phyloP scores from a whole-genome alignment of 2,329 filamentous ascomycete species.

The Metarhizium album region DNA sequence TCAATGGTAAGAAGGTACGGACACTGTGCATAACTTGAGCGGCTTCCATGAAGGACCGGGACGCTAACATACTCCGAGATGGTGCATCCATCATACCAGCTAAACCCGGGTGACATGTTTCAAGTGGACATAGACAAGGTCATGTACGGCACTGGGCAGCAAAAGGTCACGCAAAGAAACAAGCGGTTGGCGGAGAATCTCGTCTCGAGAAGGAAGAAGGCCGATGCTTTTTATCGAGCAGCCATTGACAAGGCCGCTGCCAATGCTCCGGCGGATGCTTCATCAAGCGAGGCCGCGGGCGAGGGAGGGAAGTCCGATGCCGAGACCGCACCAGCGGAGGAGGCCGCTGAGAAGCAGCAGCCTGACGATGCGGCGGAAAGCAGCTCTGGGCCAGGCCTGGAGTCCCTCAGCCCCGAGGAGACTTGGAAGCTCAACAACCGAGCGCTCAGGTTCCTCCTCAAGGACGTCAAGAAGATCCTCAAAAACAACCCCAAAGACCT shows the following conservation, averaged over 20 bases:
- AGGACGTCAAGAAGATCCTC: constrained; percentile 22
- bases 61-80: constrained; percentile 47
- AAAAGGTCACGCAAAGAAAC: constrained; percentile 38
- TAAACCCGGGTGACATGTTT: constrained; percentile 98
- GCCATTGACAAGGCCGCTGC: constrained; percentile 9
- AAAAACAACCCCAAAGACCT: constrained; percentile 38
- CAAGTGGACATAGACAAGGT: constrained; percentile 86
- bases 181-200: constrained; percentile 16
- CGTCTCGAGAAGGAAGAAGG: constrained; percentile 16
- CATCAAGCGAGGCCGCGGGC: constrained; percentile 13
- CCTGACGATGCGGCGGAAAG: neutral
- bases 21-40: neutral
- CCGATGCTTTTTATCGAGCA: constrained; percentile 14
- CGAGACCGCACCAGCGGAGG: neutral
- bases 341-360: neutral
- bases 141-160: constrained; percentile 72
- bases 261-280: neutral
- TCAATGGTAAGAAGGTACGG: constrained; percentile 87
- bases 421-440: constrained; percentile 15
- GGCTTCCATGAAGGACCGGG: neutral
- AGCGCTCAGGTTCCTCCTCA: constrained; percentile 19
- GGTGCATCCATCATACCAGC: constrained; percentile 79
- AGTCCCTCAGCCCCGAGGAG: constrained; percentile 14
- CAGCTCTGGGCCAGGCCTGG: neutral
- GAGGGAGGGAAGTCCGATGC: constrained; percentile 5